These are phyloP conservation scores for Ophiosphaerella narmari DNA, from an alignment of 2,329 filamentous ascomycete species.

Conservation along the genomic window DNA sequence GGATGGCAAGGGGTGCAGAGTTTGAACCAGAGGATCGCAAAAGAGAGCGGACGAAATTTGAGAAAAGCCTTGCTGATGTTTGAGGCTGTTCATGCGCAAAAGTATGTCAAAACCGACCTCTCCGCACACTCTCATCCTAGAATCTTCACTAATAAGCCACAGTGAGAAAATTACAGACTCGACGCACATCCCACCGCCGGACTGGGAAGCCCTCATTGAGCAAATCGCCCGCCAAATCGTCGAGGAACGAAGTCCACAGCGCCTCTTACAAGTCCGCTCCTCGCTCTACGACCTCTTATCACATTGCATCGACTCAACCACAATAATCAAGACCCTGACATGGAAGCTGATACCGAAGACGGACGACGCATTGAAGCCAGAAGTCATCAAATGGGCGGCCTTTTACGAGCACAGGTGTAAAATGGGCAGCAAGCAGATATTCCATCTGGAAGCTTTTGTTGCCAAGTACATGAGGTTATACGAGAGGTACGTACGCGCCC, in stretches of 20 bases:
- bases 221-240: conserved; percentile 93
- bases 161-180: conserved; percentile 89
- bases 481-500: conserved; percentile 69
- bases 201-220: conserved; percentile 92
- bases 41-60: conserved; percentile 88
- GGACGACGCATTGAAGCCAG: conserved; percentile 86
- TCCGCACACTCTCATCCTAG: neutral
- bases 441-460: conserved; percentile 97
- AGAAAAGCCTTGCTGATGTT: conserved; percentile 93
- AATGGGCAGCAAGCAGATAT: conserved; percentile 92
- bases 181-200: conserved; percentile 89
- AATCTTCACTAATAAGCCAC: conserved; percentile 17
- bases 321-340: conserved; percentile 90
- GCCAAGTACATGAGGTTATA: conserved; percentile 97
- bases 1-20: conserved; percentile 77
- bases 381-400: conserved; percentile 93
- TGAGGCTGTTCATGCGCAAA: conserved; percentile 94
- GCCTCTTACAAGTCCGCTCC: conserved; percentile 83
- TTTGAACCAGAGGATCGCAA: conserved; percentile 83
- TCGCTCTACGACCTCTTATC: conserved; percentile 97
- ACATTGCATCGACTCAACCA: conserved; percentile 95
- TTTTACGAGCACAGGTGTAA: conserved; percentile 97
- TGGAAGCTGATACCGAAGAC: conserved; percentile 89
- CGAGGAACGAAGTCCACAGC: conserved; percentile 86
- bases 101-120: conserved; percentile 61